Evolutionary conservation across 2,329 filamentous ascomycete genomes (phyloP), one percentile per base, ranked within the genome.

Genomic region (Aspergillus brasiliensis): DNA sequence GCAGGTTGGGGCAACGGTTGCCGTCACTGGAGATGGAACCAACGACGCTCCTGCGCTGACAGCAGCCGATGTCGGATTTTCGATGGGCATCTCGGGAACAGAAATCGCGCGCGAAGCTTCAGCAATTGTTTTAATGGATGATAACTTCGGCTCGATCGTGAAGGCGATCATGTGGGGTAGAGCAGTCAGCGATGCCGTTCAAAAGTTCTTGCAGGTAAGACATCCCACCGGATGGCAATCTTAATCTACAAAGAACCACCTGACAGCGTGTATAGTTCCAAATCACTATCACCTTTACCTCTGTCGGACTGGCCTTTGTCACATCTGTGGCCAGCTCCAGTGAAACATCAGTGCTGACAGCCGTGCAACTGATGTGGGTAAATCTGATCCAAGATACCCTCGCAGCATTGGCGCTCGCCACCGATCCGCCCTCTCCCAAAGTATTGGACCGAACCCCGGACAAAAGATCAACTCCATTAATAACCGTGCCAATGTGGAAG

Each of bases 331-430:
- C 84, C 5, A 80, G 80, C 46, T 71, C 78, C 8, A 77, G 84
- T n/a, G 81, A 83, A 75, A 70, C 80, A 52, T 83, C 85, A 8
- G 84, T 88, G 3, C 81, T 88, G 31, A 87, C 82, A 0, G 85
- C 87, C 0, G 85, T 88, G 1, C 86, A 88, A 66, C 81, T 88
- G 23, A 81, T 88, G 25, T 88, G 86, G 86, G 83, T 88, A 52
- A 88, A 88, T 66, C 77, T 88, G 47, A 87, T 88, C 69, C 88
- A 88, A 84, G 86, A 88, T 66, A 87, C 86, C 1, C 85, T 88
- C 58, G 86, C 86, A 1, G 86, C 86, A 2, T 80, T 88, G 3
- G 85, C 85, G 0, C 78, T 88, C 10, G 85, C 85, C 5, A 88
- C 86, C 0, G 86, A 88, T 64, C 81, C 83, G 3, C 86, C 85